These are phyloP conservation scores for Cladophialophora exuberans DNA, from an alignment of 2,329 filamentous ascomycete genomes.

Conservation along the genomic window DNA sequence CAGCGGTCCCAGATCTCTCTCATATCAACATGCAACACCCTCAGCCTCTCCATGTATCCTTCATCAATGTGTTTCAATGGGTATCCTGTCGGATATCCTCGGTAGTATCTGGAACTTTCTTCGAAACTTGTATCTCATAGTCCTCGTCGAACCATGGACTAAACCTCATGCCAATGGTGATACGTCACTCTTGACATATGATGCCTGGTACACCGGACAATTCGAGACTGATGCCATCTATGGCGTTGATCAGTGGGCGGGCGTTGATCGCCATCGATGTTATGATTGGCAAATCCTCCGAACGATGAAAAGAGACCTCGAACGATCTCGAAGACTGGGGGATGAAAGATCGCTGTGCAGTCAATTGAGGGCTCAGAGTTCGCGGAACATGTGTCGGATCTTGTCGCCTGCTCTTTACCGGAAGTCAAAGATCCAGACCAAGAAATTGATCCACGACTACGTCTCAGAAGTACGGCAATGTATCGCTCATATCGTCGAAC, in stretches of 20 bases:
- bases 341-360: conserved; percentile 26
- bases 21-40: too few species aligned
- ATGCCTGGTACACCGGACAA: conserved; percentile 16
- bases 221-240: conserved; percentile 20
- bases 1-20: too few species aligned
- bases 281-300: conserved; percentile 28
- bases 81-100: conserved; percentile 8
- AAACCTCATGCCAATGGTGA: conserved; percentile 6
- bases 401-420: conserved; percentile 81
- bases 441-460: conserved; percentile 88
- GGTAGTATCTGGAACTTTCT: conserved; percentile 16
- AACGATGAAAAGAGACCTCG: conserved; percentile 24
- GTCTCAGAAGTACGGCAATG: conserved; percentile 81
- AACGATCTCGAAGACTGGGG: conserved; percentile 20
- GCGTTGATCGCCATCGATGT: conserved; percentile 10
- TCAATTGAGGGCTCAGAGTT: conserved; percentile 26
- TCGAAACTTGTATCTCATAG: conserved; percentile 13
- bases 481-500: conserved; percentile 72
- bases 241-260: conserved; percentile 24
- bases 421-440: conserved; percentile 83
- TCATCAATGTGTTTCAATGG: conserved; percentile 2
- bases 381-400: conserved; percentile 91
- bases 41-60: too few species aligned
- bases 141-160: conserved; percentile 23
- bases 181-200: conserved; percentile 13